A percentile compares a stretch with the other conserved stretches of the same genome.
Evolutionary conservation across 2,329 filamentous ascomycete genomes (phyloP).

Genomic region (Chalaropsis ovoidea): DNA sequence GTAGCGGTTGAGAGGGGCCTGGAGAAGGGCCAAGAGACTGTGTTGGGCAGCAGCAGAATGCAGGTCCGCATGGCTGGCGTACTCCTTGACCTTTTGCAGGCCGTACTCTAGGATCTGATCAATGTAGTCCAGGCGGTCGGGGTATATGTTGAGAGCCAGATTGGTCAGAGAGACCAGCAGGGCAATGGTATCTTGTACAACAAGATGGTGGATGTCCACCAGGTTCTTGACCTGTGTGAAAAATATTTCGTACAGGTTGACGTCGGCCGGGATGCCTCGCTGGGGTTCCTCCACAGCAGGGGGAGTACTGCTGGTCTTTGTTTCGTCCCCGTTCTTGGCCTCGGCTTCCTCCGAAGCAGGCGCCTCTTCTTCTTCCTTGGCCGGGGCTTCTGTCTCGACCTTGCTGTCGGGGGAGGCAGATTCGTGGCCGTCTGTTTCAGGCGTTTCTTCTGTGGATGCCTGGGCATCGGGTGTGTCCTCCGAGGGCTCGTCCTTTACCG

Average conservation of each 20-base stretch:
- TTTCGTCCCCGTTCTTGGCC: conserved; percentile 32
- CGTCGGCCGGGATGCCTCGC: conserved; percentile 56
- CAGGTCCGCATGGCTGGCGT: conserved; percentile 88
- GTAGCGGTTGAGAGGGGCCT: conserved; percentile 82
- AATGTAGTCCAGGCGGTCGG: conserved; percentile 82
- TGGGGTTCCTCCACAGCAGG: conserved; percentile 20
- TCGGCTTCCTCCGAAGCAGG: conserved; percentile 41
- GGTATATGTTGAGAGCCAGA: conserved; percentile 90
- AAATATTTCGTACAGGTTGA: conserved; percentile 94
- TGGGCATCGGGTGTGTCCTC: background rate
- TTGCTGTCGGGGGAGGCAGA: conserved; percentile 30
- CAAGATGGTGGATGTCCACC: conserved; percentile 79
- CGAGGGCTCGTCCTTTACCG: background rate
- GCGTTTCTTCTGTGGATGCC: conserved; percentile 29
- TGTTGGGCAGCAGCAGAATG: conserved; percentile 81
- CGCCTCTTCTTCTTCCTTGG: conserved; percentile 30
- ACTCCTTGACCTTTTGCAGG: conserved; percentile 73
- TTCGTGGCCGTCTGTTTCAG: conserved; percentile 22
- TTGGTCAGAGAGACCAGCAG: conserved; percentile 89
- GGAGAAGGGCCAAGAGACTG: conserved; percentile 79
- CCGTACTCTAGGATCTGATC: conserved; percentile 89
- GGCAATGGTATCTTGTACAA: conserved; percentile 90
- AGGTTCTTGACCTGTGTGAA: conserved; percentile 91
- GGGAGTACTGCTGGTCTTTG: background rate
- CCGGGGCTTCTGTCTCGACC: conserved; percentile 27